Evolutionary conservation across 163 green algal genomes (phyloP).

Genomic region (Trebouxia gelatinosa): DNA sequence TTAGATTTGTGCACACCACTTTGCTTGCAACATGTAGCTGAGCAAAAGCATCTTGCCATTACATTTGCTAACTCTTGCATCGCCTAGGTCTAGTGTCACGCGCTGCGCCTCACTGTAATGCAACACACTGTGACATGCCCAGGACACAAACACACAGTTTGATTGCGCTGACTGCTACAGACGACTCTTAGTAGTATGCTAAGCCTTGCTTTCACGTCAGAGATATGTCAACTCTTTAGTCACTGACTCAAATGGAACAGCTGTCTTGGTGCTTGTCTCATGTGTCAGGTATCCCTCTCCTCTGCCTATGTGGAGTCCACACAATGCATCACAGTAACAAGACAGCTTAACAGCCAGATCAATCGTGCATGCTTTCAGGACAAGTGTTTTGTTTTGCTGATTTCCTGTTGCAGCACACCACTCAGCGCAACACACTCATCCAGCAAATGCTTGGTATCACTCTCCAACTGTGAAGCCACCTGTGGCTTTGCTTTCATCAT

Average conservation of each 20-base stretch:
- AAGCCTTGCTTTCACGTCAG: neutral
- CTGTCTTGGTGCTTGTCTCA: neutral
- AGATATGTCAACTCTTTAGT: neutral
- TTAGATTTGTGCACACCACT: neutral
- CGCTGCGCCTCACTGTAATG: no score
- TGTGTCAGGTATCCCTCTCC: neutral
- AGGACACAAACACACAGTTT: no score
- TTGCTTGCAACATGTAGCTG: neutral
- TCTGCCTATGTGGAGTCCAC: neutral
- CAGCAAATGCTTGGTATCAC: no score
- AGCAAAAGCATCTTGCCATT: neutral
- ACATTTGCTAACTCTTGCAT: no score
- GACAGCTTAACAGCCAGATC: neutral
- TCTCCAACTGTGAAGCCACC: neutral
- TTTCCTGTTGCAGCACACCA: neutral
- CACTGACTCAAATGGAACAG: neutral
- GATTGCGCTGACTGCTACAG: no score
- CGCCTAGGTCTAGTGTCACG: no score
- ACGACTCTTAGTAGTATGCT: no score
- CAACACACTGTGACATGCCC: no score
- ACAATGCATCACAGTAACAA: neutral
- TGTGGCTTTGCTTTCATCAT: neutral
- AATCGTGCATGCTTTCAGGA: no score
- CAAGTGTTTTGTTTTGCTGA: neutral
- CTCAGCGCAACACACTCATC: slow-evolving; percentile 13